Evolutionary conservation across 2,329 filamentous ascomycete genomes (phyloP).

Genomic region (Chrysoporthe cubensis): DNA sequence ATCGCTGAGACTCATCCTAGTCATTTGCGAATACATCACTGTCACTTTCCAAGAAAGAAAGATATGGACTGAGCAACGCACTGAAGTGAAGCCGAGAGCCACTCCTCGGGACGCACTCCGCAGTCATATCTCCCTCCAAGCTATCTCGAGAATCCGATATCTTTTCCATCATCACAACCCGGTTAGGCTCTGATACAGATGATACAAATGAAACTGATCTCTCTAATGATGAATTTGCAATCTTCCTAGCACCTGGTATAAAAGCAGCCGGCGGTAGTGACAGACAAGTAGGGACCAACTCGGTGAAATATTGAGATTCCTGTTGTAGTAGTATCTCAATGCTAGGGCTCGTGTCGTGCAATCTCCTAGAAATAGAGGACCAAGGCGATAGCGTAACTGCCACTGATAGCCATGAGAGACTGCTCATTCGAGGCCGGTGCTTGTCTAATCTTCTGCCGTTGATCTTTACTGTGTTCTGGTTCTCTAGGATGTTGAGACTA

Average conservation of each 20-base stretch:
- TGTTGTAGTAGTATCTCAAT: background rate
- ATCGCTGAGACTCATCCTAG: too few relatives aligned
- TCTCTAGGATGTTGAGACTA: background rate
- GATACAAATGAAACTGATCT: background rate
- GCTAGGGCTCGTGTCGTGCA: background rate
- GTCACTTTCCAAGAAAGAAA: background rate
- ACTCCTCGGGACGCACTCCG: background rate
- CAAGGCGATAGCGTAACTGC: background rate
- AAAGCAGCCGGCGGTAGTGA: background rate
- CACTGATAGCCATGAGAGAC: background rate
- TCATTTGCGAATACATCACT: too few relatives aligned
- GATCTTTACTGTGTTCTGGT: background rate
- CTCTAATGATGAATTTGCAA: background rate
- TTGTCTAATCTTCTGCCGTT: background rate
- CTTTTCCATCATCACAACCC: background rate
- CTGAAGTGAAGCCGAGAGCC: constrained; percentile 5
- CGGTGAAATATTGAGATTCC: background rate
- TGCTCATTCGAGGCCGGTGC: background rate
- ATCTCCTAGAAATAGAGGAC: background rate
- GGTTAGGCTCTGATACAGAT: background rate
- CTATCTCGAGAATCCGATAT: background rate
- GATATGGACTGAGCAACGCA: background rate
- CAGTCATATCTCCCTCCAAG: background rate
- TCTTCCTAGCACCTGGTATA: background rate
- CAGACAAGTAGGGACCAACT: background rate